phyloP scores from a whole-genome alignment of 495 filamentous ascomycete species.

The Penicillium herquei region DNA sequence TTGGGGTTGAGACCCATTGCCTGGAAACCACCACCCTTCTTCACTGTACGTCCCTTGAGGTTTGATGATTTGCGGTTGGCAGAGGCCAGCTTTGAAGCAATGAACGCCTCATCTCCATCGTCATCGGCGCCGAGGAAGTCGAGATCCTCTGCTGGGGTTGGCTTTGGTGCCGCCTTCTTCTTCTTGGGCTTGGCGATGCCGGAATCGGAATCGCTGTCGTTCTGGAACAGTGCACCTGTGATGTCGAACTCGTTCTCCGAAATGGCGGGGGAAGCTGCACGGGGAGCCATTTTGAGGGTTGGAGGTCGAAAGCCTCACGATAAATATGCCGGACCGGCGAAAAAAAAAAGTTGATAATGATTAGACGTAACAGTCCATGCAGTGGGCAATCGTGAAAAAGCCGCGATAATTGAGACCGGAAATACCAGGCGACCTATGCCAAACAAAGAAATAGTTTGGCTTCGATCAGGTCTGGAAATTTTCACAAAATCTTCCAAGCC shows the following conservation, averaged over 20 bases:
- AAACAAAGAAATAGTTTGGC: background rate
- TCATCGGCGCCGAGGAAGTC: constrained; percentile 53
- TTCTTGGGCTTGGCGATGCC: constrained; percentile 22
- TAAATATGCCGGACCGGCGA: background rate
- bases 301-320: background rate
- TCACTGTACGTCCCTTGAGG: constrained; percentile 78
- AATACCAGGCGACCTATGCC: background rate
- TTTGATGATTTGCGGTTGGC: constrained; percentile 81
- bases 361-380: background rate
- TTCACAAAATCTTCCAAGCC: background rate
- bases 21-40: constrained; percentile 96
- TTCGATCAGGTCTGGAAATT: background rate
- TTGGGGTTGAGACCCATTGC: constrained; percentile 87
- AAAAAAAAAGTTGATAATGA: background rate
- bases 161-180: constrained; percentile 43
- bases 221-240: constrained; percentile 69
- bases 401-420: background rate
- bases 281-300: constrained; percentile 48
- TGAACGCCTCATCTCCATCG: constrained; percentile 81
- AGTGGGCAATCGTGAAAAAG: constrained; percentile 3
- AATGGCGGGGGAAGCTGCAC: constrained; percentile 72
- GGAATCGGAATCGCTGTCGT: constrained; percentile 49
- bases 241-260: constrained; percentile 96
- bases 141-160: constrained; percentile 34
- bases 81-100: constrained; percentile 78